Evolutionary conservation across 495 filamentous ascomycete genomes (phyloP), one percentile per base, ranked within the genome.

Genomic region (Trichoderma gamsii): DNA sequence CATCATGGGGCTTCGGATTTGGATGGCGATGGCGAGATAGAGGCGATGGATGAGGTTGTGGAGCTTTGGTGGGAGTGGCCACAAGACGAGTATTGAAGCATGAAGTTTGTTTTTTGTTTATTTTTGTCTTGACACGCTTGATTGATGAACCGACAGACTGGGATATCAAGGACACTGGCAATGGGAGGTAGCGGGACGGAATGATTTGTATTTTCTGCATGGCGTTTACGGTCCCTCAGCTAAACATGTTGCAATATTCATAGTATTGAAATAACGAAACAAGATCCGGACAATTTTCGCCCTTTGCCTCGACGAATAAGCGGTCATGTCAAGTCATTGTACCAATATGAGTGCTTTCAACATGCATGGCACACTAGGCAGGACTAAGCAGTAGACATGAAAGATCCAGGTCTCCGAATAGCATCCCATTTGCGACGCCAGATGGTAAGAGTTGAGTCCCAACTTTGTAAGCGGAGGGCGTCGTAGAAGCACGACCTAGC

Each of bases 41-140:
- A 65, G 63, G 35, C 63, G 4, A 61, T 72, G 29, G 73, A 75
- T 46, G 49, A 71, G 44, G 73, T 74, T 18, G 63, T 75, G 18
- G 73, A 75, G 32, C 43, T 75, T 61, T 44, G 70, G 64, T 75
- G 73, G 73, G 68, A 71, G 4, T 38, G 44, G 66, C 7, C 63
- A 8, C 21, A 29, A 23, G 35, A 41, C 29, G 23, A n/a, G 44
- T 49, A 49, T n/a, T n/a, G n/a, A 49, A n/a, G n/a, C 1, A 25
- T 12, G 56, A 18, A 52, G 38, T 32, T 64, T 64, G 13, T 15
- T 64, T 32, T 35, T 32, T 35, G 27, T 56, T 56, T 56, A 8
- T 15, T 56, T 56, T 56, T 15, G 18, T 63, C 13, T 63, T 25
- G 7, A 29, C 29, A 27, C 29, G 25, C 29, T 64, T 44, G 63